Conservation (phyloP, 768 basidiomycete species). For the Termitomyces sp. region DNA sequence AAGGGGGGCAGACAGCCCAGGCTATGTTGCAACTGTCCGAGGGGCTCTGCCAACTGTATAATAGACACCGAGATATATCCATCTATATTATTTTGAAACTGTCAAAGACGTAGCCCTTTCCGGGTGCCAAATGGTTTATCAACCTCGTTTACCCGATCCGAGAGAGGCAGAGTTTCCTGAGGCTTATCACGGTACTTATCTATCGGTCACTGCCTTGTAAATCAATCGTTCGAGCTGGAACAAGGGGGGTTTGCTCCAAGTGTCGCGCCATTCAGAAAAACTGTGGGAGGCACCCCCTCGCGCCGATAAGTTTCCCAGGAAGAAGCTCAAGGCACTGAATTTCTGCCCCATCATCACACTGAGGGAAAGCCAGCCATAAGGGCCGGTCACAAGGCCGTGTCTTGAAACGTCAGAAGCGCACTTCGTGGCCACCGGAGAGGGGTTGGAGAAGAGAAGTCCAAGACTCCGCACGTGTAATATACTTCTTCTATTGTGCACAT, state of each 20-base stretch:
- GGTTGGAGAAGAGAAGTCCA: background rate
- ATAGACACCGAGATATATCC: background rate
- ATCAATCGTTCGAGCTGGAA: slow-evolving; percentile 8
- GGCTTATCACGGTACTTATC: slow-evolving; percentile 3
- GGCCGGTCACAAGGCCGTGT: slow-evolving; percentile 11
- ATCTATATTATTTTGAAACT: background rate
- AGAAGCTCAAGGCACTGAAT: slow-evolving; percentile 14
- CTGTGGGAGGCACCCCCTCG: background rate
- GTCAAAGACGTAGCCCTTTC: background rate
- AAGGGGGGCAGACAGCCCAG: background rate
- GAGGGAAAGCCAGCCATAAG: background rate
- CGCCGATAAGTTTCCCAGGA: slow-evolving; percentile 7
- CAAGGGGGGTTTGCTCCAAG: slow-evolving; percentile 1
- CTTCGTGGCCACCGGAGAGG: slow-evolving; percentile 6
- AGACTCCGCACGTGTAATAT: background rate
- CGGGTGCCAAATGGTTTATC: background rate
- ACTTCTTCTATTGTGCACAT: background rate
- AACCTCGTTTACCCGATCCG: background rate
- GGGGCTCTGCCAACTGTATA: background rate
- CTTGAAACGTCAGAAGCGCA: slow-evolving; percentile 12
- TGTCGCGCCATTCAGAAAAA: background rate
- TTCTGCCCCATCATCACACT: background rate
- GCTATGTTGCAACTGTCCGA: background rate
- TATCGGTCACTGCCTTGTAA: slow-evolving; percentile 7
- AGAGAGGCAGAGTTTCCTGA: background rate